Evolutionary conservation across 192 early-diverging fungal species (phyloP).

Genomic region (Coemansia sp.): DNA sequence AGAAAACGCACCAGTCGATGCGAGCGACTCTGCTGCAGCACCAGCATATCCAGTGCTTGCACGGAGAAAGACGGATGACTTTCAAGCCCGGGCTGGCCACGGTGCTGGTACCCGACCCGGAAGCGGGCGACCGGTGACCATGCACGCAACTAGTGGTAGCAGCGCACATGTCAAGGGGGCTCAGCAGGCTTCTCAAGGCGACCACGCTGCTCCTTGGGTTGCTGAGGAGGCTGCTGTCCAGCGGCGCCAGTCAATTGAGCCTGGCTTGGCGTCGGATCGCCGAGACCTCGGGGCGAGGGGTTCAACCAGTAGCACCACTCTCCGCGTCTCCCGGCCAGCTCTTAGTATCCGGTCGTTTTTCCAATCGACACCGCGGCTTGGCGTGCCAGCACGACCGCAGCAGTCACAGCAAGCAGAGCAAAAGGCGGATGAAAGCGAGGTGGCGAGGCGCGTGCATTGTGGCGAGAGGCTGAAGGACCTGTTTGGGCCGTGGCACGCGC

Average conservation of each 20-base stretch:
- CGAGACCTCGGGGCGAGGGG: slow-evolving; percentile 7
- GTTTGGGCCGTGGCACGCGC: slow-evolving; percentile 37
- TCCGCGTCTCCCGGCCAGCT: slow-evolving; percentile 7
- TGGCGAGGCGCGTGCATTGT: slow-evolving; percentile 29
- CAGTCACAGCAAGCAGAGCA: neutral
- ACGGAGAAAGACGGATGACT: neutral
- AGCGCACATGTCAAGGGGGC: neutral
- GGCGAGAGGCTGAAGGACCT: slow-evolving; percentile 40
- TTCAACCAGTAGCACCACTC: slow-evolving; percentile 10
- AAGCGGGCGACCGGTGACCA: neutral
- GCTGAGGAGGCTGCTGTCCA: neutral
- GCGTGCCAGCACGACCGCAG: neutral
- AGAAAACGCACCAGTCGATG: neutral
- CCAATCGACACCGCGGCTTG: slow-evolving; percentile 9
- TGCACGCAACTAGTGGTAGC: neutral
- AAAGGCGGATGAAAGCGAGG: slow-evolving; percentile 14
- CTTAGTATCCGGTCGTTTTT: slow-evolving; percentile 44
- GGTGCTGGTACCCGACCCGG: neutral
- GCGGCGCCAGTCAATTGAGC: neutral
- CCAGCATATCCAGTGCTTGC: neutral
- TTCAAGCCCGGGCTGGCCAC: neutral
- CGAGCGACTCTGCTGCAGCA: neutral
- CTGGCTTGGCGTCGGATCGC: neutral
- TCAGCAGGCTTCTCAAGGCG: neutral
- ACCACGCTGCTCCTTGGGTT: neutral